These are phyloP conservation scores for Diaporthe sp. DNA, from an alignment of 2,329 filamentous ascomycete species.

Conservation along the genomic window DNA sequence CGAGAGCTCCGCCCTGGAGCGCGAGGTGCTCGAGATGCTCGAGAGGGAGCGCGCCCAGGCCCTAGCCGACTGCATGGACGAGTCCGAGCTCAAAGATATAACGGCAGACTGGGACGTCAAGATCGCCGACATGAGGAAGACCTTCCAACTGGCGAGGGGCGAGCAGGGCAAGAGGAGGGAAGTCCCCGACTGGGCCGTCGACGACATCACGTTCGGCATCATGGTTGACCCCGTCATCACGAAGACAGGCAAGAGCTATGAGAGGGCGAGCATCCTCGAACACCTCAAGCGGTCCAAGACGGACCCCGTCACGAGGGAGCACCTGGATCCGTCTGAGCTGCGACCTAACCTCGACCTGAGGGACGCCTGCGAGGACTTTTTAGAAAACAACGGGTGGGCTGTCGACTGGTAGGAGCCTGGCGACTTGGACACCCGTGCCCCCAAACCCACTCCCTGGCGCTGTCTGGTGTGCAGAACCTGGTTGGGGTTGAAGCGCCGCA, in stretches of 20 bases:
- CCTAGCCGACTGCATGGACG: conserved; percentile 55
- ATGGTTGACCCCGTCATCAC: conserved; percentile 83
- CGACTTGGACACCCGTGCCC: not conserved
- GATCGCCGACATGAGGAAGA: conserved; percentile 57
- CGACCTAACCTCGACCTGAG: conserved; percentile 86
- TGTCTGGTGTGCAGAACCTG: conserved; percentile 36
- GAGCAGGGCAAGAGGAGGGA: conserved; percentile 63
- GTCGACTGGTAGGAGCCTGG: conserved; percentile 80
- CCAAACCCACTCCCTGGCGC: not conserved
- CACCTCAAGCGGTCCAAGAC: conserved; percentile 81
- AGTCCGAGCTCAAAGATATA: conserved; percentile 64
- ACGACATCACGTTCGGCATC: conserved; percentile 81
- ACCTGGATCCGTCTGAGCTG: conserved; percentile 77
- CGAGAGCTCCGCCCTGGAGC: conserved; percentile 70
- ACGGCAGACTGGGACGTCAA: conserved; percentile 62
- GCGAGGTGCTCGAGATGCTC: conserved; percentile 69
- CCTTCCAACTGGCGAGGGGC: conserved; percentile 66
- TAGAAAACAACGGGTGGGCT: conserved; percentile 90
- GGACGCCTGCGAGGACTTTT: conserved; percentile 86
- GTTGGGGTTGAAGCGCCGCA: conserved; percentile 32
- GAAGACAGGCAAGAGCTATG: conserved; percentile 91
- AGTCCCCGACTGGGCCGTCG: conserved; percentile 82
- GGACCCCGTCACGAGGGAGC: conserved; percentile 88
- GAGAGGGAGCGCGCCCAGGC: conserved; percentile 60
- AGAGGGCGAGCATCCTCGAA: conserved; percentile 86